phyloP scores from a whole-genome alignment of 1,284 basidiomycete species.

The Cutaneotrichosporon mucoides region DNA sequence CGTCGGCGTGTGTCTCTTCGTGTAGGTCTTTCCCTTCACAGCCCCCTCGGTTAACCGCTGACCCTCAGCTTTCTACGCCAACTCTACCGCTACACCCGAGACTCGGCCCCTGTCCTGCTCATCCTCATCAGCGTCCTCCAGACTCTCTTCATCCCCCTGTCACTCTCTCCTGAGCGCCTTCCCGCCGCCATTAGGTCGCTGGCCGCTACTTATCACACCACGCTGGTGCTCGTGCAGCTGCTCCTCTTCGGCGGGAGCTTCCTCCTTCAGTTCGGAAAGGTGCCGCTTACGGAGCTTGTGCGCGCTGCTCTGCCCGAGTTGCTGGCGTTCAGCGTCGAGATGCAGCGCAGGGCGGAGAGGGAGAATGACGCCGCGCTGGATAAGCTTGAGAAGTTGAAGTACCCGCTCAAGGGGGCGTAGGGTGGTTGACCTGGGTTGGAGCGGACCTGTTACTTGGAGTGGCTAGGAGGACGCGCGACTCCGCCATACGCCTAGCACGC shows the following conservation, averaged over 20 bases:
- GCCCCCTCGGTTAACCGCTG: no score
- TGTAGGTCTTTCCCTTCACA: slow-evolving; percentile 18
- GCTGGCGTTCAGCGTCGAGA: slow-evolving; percentile 29
- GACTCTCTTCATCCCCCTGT: slow-evolving; percentile 30
- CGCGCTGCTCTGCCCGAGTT: slow-evolving; percentile 34
- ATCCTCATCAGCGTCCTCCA: slow-evolving; percentile 18
- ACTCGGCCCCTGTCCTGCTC: not conserved
- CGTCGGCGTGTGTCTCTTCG: slow-evolving; percentile 25
- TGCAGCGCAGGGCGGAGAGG: slow-evolving; percentile 32
- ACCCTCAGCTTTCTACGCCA: not conserved
- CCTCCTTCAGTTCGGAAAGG: slow-evolving; percentile 1
- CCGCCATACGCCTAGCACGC: no score
- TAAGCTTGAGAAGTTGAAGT: slow-evolving; percentile 31
- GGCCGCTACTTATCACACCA: slow-evolving; percentile 6
- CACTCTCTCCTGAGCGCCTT: slow-evolving; percentile 28
- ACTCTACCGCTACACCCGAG: not conserved
- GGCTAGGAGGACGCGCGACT: no score
- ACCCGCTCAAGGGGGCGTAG: slow-evolving; percentile 38
- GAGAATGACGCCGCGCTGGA: slow-evolving; percentile 23
- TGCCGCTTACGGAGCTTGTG: slow-evolving; percentile 20
- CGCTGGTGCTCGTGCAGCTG: slow-evolving; percentile 25
- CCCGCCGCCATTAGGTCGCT: slow-evolving; percentile 7
- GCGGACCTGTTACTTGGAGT: no score
- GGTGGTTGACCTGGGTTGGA: no score
- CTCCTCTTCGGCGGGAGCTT: slow-evolving; percentile 20